Evolutionary conservation across 352 stramenopile species (phyloP).

Genomic region (Pythium angustatum): DNA sequence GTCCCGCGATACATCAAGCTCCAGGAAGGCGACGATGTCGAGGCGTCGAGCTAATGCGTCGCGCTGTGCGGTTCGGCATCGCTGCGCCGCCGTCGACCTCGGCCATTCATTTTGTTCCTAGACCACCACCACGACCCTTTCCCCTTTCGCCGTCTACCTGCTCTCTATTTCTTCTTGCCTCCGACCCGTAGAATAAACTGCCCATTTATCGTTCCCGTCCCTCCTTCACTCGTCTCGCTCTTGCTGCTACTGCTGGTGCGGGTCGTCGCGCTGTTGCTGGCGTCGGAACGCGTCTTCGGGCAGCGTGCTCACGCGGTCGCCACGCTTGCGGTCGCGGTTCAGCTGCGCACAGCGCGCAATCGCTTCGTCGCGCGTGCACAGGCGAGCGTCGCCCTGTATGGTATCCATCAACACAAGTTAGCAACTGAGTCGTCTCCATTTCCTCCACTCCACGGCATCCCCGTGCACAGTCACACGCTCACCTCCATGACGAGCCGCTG

Average conservation of each 20-base stretch:
- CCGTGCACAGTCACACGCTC: background rate
- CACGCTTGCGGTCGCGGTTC: conserved; percentile 51
- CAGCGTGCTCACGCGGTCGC: conserved; percentile 48
- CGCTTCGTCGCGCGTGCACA: conserved; percentile 59
- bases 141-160: background rate
- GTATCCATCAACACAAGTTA: background rate
- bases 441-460: background rate
- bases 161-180: conserved; percentile 3
- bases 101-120: conserved; percentile 29
- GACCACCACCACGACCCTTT: conserved; percentile 8
- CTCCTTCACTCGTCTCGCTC: background rate
- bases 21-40: conserved; percentile 34
- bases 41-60: conserved; percentile 32
- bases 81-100: no score
- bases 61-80: no score
- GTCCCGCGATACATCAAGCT: conserved; percentile 90
- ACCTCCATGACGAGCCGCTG: conserved; percentile 59
- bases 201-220: conserved; percentile 10
- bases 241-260: background rate
- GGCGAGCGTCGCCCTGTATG: conserved; percentile 44
- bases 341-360: conserved; percentile 42
- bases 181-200: conserved; percentile 33
- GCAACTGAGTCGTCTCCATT: background rate
- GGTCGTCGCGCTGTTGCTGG: conserved; percentile 25
- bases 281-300: conserved; percentile 46